phyloP scores from a whole-genome alignment of 495 filamentous ascomycete genomes.

The Penicillium cosmopolitanum region DNA sequence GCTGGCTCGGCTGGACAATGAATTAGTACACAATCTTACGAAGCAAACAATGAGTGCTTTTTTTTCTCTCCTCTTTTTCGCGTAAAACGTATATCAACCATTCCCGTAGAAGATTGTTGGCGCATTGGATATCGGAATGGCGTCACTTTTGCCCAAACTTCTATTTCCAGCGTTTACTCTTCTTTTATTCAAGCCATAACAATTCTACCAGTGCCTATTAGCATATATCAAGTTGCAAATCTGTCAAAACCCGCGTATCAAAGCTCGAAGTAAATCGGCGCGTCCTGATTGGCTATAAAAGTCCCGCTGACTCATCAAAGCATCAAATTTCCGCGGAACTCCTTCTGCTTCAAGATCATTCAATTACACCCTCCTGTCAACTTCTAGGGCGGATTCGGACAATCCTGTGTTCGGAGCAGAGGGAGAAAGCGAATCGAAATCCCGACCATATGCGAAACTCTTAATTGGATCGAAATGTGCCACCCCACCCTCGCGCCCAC shows the following conservation, averaged over 20 bases:
- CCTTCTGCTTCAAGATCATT: conserved; percentile 9
- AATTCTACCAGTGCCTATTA: too few relatives aligned
- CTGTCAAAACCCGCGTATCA: neutral
- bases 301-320: conserved; percentile 28
- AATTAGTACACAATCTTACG: conserved; percentile 12
- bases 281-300: conserved; percentile 21
- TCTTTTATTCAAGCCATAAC: too few relatives aligned
- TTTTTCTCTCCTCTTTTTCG: neutral
- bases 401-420: neutral
- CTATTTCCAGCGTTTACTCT: too few relatives aligned
- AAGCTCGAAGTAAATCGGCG: conserved; percentile 21
- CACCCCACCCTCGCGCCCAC: conserved; percentile 34
- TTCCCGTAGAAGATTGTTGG: too few relatives aligned
- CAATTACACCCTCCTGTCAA: conserved; percentile 4
- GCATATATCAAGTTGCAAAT: too few relatives aligned
- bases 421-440: neutral
- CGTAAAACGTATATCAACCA: too few relatives aligned
- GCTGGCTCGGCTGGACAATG: conserved; percentile 25
- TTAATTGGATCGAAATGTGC: conserved; percentile 43
- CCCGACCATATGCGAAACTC: conserved; percentile 24
- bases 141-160: too few relatives aligned
- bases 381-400: neutral
- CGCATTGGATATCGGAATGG: too few relatives aligned
- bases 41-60: conserved; percentile 7
- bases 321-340: conserved; percentile 20